phyloP scores from a whole-genome alignment of 805 yeast genomes.

The Lipomyces chichibuensis region DNA sequence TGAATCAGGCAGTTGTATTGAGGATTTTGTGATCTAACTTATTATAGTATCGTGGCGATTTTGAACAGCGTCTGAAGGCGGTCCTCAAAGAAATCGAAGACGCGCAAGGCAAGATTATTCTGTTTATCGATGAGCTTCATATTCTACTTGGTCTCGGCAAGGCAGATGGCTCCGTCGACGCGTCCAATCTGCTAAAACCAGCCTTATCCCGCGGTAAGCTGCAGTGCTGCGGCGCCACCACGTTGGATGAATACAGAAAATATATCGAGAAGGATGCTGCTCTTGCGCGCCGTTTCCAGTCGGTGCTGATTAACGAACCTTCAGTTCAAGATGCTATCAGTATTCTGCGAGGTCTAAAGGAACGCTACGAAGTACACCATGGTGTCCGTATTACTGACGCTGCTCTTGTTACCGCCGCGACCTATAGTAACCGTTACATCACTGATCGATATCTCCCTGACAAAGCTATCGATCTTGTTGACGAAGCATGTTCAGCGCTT shows the following conservation, averaged over 20 bases:
- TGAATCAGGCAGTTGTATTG: background rate
- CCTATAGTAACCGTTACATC: constrained; percentile 84
- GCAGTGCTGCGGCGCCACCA: constrained; percentile 96
- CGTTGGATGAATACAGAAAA: constrained; percentile 87
- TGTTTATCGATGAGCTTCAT: constrained; percentile 91
- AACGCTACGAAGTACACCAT: constrained; percentile 93
- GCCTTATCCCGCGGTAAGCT: constrained; percentile 89
- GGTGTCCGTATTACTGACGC: constrained; percentile 94
- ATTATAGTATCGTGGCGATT: constrained; percentile 77
- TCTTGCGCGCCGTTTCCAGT: constrained; percentile 88
- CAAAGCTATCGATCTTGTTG: constrained; percentile 94
- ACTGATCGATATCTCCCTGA: constrained; percentile 92
- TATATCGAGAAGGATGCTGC: constrained; percentile 97
- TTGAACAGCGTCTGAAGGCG: constrained; percentile 83
- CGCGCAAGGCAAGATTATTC: constrained; percentile 70
- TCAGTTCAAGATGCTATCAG: constrained; percentile 88
- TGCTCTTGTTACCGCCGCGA: constrained; percentile 92
- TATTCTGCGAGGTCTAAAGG: constrained; percentile 89
- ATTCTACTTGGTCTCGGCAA: constrained; percentile 88
- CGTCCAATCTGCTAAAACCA: constrained; percentile 89
- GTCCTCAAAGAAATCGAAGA: constrained; percentile 84
- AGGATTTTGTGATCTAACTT: background rate
- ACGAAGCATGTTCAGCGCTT: constrained; percentile 95
- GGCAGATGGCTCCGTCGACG: constrained; percentile 94
- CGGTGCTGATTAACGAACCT: constrained; percentile 85